Base-by-base conservation (phyloP, 306 rosid genomes). In the Hylodesmum podocarpum region DNA sequence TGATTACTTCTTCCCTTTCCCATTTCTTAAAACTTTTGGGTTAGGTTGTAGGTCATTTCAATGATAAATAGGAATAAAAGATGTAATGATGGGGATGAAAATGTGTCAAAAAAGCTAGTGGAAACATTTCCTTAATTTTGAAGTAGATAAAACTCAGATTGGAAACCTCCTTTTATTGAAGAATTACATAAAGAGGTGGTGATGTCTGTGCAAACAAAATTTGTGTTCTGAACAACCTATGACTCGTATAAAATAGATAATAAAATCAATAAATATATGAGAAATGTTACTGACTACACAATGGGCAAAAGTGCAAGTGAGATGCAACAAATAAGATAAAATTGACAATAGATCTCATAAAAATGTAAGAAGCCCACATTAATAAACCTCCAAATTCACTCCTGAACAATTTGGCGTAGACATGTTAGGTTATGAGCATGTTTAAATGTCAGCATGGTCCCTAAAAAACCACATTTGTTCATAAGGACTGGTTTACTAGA, bases 11-110 rank as follows among this genome's bases (percentile, higher is more conserved):
- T 47, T 37, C 43, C 41, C 67, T 49, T 15, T 34, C 57, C 18
- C 49, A 43, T 54, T 21, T 33, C 63, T 40, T 53, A 73, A 27
- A 54, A 64, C 68, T 14, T 67, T 8, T 22, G 50, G 63, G 63
- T 50, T 37, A 65, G 70, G 54, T n/a, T 19, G 44, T 72, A 41
- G 22, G 44, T 50, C 49, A 41, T 33, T 55, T 19, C 0, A 73
- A 66, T 54, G 54, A 22, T 64, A 66, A 80, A 73, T 28, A 51
- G 19, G 54, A 80, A 54, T 34, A 57, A 15, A 65, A 40, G 44
- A 13, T 33, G 21, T 62, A 41, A 72, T 50, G 54, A 71, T n/a
- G 22, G 67, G 67, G 12, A 62, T 68, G 36, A n/a, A 53, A 72
- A 53, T 53, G 3, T 43, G n/a, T 57, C 22, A 53, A 14, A 41